These are phyloP conservation scores for Pythium vanterpoolii DNA, from an alignment of 352 stramenopile species.

Conservation along the genomic window DNA sequence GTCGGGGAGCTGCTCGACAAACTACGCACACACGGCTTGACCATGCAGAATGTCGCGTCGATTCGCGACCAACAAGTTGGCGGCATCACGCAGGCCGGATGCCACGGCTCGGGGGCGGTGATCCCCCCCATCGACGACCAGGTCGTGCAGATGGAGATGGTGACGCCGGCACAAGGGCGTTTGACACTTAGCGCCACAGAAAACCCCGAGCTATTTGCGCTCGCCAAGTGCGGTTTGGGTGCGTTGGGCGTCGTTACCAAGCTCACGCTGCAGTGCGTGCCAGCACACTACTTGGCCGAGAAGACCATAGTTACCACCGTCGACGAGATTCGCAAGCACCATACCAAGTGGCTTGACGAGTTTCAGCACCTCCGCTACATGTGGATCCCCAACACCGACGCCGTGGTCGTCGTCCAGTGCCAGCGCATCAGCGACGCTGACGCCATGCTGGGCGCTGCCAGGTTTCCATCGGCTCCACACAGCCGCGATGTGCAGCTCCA, in stretches of 20 bases:
- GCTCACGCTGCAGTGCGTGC: constrained; percentile 94
- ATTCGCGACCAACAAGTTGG: constrained; percentile 98
- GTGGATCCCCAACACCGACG: constrained; percentile 98
- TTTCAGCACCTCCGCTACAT: constrained; percentile 95
- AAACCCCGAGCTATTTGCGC: constrained; percentile 85
- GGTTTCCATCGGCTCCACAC: constrained; percentile 44
- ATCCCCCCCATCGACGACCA: constrained; percentile 98
- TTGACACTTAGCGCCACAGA: constrained; percentile 83
- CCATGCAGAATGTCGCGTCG: constrained; percentile 97
- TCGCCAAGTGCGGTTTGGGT: constrained; percentile 94
- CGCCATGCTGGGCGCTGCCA: constrained; percentile 24
- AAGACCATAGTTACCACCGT: constrained; percentile 91
- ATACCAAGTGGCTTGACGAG: constrained; percentile 67
- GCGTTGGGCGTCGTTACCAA: constrained; percentile 95
- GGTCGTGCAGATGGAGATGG: constrained; percentile 94
- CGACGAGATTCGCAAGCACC: constrained; percentile 80
- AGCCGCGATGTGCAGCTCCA: constrained; percentile 66
- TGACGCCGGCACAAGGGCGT: constrained; percentile 91
- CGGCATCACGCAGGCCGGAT: constrained; percentile 93
- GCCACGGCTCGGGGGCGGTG: constrained; percentile 93
- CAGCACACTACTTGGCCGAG: constrained; percentile 92
- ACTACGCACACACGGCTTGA: constrained; percentile 85
- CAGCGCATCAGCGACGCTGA: constrained; percentile 54
- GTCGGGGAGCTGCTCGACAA: constrained; percentile 78
- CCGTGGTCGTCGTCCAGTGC: constrained; percentile 93